These are phyloP conservation scores for Phaseolus coccineus DNA, from an alignment of 331 rosid genomes.

Conservation along the genomic window DNA sequence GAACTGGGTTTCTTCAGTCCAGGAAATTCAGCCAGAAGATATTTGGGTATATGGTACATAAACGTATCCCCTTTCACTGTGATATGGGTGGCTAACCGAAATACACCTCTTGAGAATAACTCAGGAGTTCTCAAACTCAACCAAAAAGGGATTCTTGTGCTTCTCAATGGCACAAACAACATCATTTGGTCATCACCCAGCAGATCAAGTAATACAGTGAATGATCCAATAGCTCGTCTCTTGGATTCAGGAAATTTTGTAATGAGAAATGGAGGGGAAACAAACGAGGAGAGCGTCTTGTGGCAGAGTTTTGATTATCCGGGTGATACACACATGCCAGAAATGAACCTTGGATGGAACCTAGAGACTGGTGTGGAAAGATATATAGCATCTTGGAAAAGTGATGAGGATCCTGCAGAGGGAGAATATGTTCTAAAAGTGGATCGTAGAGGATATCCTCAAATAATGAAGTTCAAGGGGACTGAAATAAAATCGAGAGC, in stretches of 20 bases:
- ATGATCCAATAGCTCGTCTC: neutral
- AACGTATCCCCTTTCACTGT: neutral
- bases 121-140: neutral
- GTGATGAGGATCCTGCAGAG: slow-evolving; percentile 46
- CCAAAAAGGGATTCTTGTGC: neutral
- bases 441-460: slow-evolving; percentile 43
- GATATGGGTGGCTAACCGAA: slow-evolving; percentile 11
- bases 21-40: neutral
- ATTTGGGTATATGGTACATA: neutral
- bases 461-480: neutral
- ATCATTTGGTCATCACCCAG: neutral
- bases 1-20: slow-evolving; percentile 2
- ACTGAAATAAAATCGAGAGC: neutral
- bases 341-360: slow-evolving; percentile 48
- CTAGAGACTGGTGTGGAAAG: slow-evolving; percentile 45
- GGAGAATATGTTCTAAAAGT: neutral
- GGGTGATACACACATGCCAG: too few species aligned
- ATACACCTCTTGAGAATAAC: neutral
- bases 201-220: neutral
- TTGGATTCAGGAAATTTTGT: neutral
- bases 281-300: neutral
- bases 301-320: neutral
- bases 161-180: neutral
- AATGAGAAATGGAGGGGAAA: neutral
- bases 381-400: slow-evolving; percentile 52